A percentile compares a stretch with the other conserved stretches of the same genome.
These are phyloP conservation scores for Aspergillus fructus DNA, from an alignment of 2,329 filamentous ascomycete genomes.

Conservation along the genomic window DNA sequence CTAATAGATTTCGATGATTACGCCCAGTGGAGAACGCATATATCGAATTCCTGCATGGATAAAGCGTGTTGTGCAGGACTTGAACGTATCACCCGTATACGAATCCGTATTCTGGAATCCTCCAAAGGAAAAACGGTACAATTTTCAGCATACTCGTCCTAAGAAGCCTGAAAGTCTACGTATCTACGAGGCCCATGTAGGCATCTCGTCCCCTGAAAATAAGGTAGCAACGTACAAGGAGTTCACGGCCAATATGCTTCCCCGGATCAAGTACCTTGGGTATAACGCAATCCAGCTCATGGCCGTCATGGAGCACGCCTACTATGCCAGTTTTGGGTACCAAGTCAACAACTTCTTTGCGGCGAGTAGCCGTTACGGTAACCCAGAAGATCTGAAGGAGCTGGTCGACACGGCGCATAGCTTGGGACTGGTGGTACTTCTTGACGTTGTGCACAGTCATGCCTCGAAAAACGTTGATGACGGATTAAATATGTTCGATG, in stretches of 20 bases:
- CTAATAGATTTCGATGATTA: constrained; percentile 73
- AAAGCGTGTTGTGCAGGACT: constrained; percentile 92
- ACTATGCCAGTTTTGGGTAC: constrained; percentile 98
- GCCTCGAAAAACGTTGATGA: constrained; percentile 97
- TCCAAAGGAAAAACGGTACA: constrained; percentile 70
- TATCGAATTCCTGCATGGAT: constrained; percentile 96
- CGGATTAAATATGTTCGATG: constrained; percentile 93
- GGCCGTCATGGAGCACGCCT: constrained; percentile 99
- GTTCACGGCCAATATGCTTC: constrained; percentile 89
- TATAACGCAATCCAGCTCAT: constrained; percentile 99
- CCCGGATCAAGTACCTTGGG: constrained; percentile 82
- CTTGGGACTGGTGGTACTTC: constrained; percentile 83
- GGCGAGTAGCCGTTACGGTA: constrained; percentile 90
- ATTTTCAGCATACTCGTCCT: constrained; percentile 79
- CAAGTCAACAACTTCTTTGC: constrained; percentile 99
- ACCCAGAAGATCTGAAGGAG: constrained; percentile 93
- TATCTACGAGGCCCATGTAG: constrained; percentile 98
- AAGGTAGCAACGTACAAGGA: constrained; percentile 94
- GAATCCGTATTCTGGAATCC: constrained; percentile 98
- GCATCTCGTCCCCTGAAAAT: constrained; percentile 88
- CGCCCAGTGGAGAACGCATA: constrained; percentile 74
- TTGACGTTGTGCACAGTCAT: constrained; percentile 97
- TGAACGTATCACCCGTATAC: constrained; percentile 85
- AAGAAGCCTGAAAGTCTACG: constrained; percentile 82
- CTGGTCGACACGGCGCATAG: constrained; percentile 92